Base-by-base conservation (phyloP, 345 rosid species). In the Salix caprea region DNA sequence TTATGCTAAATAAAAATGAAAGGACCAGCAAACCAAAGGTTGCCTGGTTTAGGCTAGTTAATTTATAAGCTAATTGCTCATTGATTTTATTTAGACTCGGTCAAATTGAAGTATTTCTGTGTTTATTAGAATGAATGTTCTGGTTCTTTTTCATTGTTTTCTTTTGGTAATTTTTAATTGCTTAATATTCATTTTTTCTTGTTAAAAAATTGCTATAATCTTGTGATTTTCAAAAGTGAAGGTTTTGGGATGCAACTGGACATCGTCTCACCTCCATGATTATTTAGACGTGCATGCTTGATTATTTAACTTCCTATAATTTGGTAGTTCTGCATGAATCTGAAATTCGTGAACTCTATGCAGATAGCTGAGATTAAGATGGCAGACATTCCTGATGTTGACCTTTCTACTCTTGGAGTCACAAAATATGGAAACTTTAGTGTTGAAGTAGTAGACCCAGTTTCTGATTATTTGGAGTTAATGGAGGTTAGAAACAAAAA, bases 371-470 rank as follows among this genome's bases (percentile, higher is more conserved):
- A 95, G 86, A 89, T 95, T 81, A 89, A 83, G 86, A 81, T 86
- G 80, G 99, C 96, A 60, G 94, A 93, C 70, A 89, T 95, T 89
- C 91, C 94, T 12, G 92, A 93, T 77, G 80, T 83, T 64, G 92
- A 93, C 79, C 97, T 94, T 79, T 90, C 96, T 83, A 75, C 62
- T 73, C 85, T 88, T 71, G 91, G 96, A 78, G 86, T 87, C 39
- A 84, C 92, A 32, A 90, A 90, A 75, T 87, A 82, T 72, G 96
- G 92, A 65, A 88, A 77, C 82, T 93, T 93, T 82, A 80, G 75
- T 67, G 92, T 93, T 58, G 97, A 95, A 89, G 97, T 95, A 70
- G 82, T 95, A 74, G 93, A 91, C 83, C 92, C 99, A 5, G 94
- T 95, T 82, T 89, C 94, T 10, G 98, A 92, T 81, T 94, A 91